These are phyloP conservation scores for Moniliella sp. DNA, from an alignment of 1,284 basidiomycete genomes.

Conservation along the genomic window DNA sequence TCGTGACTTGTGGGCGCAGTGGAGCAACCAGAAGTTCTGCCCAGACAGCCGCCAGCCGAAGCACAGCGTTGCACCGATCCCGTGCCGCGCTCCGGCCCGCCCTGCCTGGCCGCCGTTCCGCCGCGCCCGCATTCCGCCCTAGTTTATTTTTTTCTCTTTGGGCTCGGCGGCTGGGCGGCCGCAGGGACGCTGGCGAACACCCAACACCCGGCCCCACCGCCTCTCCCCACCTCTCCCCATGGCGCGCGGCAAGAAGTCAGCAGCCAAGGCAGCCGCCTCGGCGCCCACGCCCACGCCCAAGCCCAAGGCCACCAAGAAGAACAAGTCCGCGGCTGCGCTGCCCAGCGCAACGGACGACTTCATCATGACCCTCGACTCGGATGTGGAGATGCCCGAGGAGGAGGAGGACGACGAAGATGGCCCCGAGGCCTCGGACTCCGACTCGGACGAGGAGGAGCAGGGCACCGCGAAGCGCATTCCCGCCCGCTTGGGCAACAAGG, in stretches of 20 bases:
- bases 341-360: conserved; percentile 26
- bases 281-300: not conserved
- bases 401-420: conserved; percentile 5
- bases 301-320: not conserved
- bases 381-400: conserved; percentile 12
- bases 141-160: too few species aligned
- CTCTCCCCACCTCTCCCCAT: not conserved
- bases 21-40: too few species aligned
- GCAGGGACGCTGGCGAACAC: too few species aligned
- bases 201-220: too few species aligned
- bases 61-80: too few species aligned
- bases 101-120: too few species aligned
- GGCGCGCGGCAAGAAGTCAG: not conserved
- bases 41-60: too few species aligned
- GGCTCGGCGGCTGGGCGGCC: too few species aligned
- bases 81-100: too few species aligned
- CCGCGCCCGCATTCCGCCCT: too few species aligned
- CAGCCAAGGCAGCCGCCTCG: not conserved
- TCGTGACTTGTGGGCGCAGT: too few species aligned
- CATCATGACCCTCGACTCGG: conserved; percentile 30
- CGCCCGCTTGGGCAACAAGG: conserved; percentile 15
- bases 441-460: not conserved
- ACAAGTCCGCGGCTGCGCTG: not conserved
- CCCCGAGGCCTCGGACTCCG: not conserved
- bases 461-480: not conserved